Conservation (phyloP, 495 filamentous ascomycete genomes). For the Penicillium fimorum region DNA sequence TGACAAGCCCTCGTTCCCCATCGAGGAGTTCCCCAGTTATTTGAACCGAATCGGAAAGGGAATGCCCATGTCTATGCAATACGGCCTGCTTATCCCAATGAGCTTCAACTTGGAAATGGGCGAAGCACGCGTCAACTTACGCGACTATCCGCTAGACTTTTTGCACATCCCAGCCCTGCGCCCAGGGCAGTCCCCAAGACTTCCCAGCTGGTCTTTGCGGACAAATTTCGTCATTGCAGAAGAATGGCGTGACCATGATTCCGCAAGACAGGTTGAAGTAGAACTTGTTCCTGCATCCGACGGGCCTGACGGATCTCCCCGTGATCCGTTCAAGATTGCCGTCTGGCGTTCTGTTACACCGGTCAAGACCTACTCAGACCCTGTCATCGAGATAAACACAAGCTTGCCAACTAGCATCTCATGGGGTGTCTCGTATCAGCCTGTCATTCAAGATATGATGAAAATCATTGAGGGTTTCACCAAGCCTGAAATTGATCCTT, state of each 20-base stretch:
- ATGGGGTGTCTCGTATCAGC: slow-evolving; percentile 96
- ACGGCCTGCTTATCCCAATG: slow-evolving; percentile 84
- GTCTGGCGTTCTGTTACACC: slow-evolving; percentile 91
- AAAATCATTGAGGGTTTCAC: slow-evolving; percentile 98
- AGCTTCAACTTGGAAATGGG: slow-evolving; percentile 88
- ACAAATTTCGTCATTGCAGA: slow-evolving; percentile 97
- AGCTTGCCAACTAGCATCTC: slow-evolving; percentile 87
- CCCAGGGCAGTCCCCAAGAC: slow-evolving; percentile 70
- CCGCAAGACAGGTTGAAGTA: slow-evolving; percentile 76
- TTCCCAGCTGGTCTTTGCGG: slow-evolving; percentile 78
- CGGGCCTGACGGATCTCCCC: slow-evolving; percentile 37
- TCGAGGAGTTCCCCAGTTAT: slow-evolving; percentile 76
- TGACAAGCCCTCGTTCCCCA: slow-evolving; percentile 90
- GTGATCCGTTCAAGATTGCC: slow-evolving; percentile 67
- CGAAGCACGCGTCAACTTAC: slow-evolving; percentile 76
- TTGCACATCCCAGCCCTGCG: slow-evolving; percentile 85
- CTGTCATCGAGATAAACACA: slow-evolving; percentile 88
- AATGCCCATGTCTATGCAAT: slow-evolving; percentile 87
- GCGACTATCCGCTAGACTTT: slow-evolving; percentile 92
- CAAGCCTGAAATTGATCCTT: slow-evolving; percentile 89
- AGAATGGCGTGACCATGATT: slow-evolving; percentile 77
- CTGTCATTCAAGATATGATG: slow-evolving; percentile 99
- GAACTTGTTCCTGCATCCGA: slow-evolving; percentile 76
- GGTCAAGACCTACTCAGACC: slow-evolving; percentile 95
- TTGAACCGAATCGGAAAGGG: slow-evolving; percentile 89